phyloP scores from a whole-genome alignment of 2,329 filamentous ascomycete genomes.

The Colletotrichum sp. region DNA sequence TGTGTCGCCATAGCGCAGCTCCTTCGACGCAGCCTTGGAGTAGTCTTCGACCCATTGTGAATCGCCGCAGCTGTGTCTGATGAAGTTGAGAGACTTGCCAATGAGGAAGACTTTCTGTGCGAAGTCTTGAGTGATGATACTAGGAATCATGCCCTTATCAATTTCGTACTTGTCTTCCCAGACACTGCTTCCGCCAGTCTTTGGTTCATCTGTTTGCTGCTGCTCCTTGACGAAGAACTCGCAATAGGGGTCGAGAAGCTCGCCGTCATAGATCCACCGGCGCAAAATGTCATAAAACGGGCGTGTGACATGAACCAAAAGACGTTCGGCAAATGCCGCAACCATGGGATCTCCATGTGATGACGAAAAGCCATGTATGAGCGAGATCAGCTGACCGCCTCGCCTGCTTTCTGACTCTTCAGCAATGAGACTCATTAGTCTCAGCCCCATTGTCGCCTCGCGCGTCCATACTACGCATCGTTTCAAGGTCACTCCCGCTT shows the following conservation, averaged over 20 bases:
- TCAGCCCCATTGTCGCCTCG: conserved; percentile 93
- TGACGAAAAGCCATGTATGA: conserved; percentile 92
- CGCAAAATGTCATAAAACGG: conserved; percentile 97
- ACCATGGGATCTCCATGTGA: conserved; percentile 97
- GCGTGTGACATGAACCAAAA: conserved; percentile 84
- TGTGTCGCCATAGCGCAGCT: conserved; percentile 91
- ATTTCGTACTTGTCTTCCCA: conserved; percentile 98
- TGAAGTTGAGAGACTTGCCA: conserved; percentile 97
- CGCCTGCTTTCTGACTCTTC: conserved; percentile 84
- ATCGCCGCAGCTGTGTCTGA: conserved; percentile 93
- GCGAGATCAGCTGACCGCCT: conserved; percentile 89
- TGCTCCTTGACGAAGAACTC: conserved; percentile 97
- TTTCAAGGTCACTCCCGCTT: conserved; percentile 91
- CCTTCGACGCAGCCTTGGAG: conserved; percentile 90
- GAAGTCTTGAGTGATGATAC: conserved; percentile 91
- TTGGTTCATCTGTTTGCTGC: conserved; percentile 52
- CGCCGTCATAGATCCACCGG: conserved; percentile 98
- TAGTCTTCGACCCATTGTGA: conserved; percentile 95
- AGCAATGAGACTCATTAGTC: conserved; percentile 92
- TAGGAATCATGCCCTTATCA: conserved; percentile 84
- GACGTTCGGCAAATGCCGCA: conserved; percentile 86
- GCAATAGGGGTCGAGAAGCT: conserved; percentile 92
- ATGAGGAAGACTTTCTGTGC: conserved; percentile 97
- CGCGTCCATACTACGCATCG: conserved; percentile 96
- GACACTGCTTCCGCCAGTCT: conserved; percentile 70